Conservation (phyloP, 23 red algal species). For the Gracilariopsis chorda region DNA sequence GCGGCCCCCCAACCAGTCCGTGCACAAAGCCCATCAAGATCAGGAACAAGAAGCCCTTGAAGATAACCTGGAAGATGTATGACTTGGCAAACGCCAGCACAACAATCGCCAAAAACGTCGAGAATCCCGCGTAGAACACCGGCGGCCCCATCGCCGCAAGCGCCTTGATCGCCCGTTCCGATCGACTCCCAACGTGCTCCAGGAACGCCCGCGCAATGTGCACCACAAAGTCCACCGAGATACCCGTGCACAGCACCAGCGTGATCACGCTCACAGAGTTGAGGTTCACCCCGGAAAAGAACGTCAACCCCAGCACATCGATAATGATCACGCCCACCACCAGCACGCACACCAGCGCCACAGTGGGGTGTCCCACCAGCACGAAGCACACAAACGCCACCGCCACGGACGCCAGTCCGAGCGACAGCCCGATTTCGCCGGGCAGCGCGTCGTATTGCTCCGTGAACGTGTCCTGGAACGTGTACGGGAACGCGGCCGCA, state of each 20-base stretch:
- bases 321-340: conserved; percentile 64
- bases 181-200: conserved; percentile 54
- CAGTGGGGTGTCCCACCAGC: conserved; percentile 58
- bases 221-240: conserved; percentile 58
- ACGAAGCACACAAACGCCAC: conserved; percentile 68
- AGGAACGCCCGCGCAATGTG: conserved; percentile 69
- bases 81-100: conserved; percentile 42
- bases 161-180: conserved; percentile 57
- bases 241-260: conserved; percentile 57
- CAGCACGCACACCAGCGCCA: conserved; percentile 54
- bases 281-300: conserved; percentile 59
- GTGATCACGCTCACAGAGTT: conserved; percentile 73
- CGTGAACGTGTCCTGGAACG: conserved; percentile 60
- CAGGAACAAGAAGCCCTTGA: conserved; percentile 65
- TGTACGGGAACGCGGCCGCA: conserved; percentile 63
- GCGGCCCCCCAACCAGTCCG: conserved; percentile 59
- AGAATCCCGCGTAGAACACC: conserved; percentile 72
- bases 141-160: conserved; percentile 67
- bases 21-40: conserved; percentile 56
- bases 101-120: conserved; percentile 72
- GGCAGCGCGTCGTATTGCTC: conserved; percentile 71
- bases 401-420: conserved; percentile 60
- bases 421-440: conserved; percentile 48
- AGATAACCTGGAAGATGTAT: conserved; percentile 73
- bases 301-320: conserved; percentile 61